Conservation (phyloP, 2,329 filamentous ascomycete species). For the Colletotrichum filicis region DNA sequence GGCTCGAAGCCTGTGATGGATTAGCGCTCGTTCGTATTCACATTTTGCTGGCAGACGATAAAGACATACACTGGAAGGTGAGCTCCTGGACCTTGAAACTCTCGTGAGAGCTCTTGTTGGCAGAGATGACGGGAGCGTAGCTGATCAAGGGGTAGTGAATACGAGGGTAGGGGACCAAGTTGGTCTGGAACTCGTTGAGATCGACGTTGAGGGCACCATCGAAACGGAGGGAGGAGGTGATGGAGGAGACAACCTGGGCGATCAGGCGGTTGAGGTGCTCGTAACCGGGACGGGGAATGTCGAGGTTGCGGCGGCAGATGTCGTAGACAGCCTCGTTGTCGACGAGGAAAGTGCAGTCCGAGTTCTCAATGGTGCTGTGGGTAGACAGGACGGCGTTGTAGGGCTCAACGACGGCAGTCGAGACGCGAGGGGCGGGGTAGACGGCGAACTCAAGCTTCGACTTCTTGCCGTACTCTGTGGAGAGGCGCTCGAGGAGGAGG, state of each 20-base stretch:
- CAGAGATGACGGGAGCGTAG: conserved; percentile 77
- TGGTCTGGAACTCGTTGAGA: conserved; percentile 82
- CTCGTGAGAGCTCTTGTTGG: conserved; percentile 83
- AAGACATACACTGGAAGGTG: conserved; percentile 76
- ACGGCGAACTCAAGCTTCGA: conserved; percentile 81
- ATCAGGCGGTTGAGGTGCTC: conserved; percentile 80
- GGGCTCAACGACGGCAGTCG: conserved; percentile 77
- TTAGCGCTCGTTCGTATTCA: conserved; percentile 38
- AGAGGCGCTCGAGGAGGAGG: conserved; percentile 77
- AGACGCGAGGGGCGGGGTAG: conserved; percentile 76
- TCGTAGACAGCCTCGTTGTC: conserved; percentile 82
- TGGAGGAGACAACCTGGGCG: conserved; percentile 79
- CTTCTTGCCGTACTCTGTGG: conserved; percentile 82
- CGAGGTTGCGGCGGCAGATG: conserved; percentile 78
- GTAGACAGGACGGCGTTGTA: conserved; percentile 81
- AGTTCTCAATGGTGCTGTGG: conserved; percentile 81
- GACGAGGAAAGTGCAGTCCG: conserved; percentile 82
- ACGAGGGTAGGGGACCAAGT: conserved; percentile 78
- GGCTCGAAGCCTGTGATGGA: conserved; percentile 72
- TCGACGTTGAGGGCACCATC: conserved; percentile 80
- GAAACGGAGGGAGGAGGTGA: conserved; percentile 78
- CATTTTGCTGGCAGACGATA: neutral
- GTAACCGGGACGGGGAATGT: conserved; percentile 75
- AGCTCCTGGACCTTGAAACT: conserved; percentile 87
- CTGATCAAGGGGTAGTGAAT: conserved; percentile 81